Evolutionary conservation across 2,329 filamentous ascomycete species (phyloP), one percentile per base, ranked within the genome.

Genomic region (Trichoderma pleuroti): DNA sequence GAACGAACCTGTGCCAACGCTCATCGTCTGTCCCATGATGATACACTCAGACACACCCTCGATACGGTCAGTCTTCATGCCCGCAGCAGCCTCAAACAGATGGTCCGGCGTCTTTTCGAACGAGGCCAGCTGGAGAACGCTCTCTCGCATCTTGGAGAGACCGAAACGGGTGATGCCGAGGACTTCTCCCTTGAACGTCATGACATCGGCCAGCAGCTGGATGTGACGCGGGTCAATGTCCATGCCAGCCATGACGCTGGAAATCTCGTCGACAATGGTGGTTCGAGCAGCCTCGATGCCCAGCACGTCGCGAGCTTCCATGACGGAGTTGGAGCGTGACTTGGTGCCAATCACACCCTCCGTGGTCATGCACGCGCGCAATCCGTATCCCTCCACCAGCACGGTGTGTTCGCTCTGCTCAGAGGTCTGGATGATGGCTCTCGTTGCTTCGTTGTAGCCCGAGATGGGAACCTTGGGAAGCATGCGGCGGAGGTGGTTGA

Each of bases 81-180:
- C 90, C 6, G 93, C 92, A 8, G 94, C 96, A 3, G 96, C 96
- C 73, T 98, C 95, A 77, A 99, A 99, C 52, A 99, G 83, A 82
- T 99, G 96, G 79, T 99, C 96, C 0, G 96, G 94, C 60, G 96
- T 99, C 87, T 98, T 98, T 82, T 99, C 96, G 78, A 99, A 99
- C 21, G 92, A 95, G 0, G 96, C 96, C 14, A 99, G 87, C 81
- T 99, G 96, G 70, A 99, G 84, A 12, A 98, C 96, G 18, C 89
- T 93, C 80, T 99, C 96, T 65, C 96, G 88, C 92, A 97, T 98
- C 86, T 98, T 99, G 70, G 94, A 92, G 30, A 99, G 86, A 65
- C 96, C 96, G 80, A 98, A 98, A 36, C 96, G 91, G 3, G 96
- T 99, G 79, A 99, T 99, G 65, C 96, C 96, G 21, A 98, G 87